These are phyloP conservation scores for Pseudoscleropodium purum DNA, from an alignment of 225 moss, liverwort and hornwort species.

Conservation along the genomic window DNA sequence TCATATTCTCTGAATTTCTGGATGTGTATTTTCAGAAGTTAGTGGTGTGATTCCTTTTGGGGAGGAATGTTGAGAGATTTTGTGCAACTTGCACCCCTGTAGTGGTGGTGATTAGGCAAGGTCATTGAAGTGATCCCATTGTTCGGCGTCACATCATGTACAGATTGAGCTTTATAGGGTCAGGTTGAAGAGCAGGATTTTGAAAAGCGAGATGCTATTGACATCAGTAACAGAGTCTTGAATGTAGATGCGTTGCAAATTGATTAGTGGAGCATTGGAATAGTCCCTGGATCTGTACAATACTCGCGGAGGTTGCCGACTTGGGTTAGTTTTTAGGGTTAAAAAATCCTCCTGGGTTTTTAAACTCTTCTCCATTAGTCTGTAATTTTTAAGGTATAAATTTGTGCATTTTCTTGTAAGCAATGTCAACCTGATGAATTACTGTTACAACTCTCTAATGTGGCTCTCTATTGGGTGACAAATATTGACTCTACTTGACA, in stretches of 20 bases:
- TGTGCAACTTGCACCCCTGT: not conserved
- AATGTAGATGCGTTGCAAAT: not conserved
- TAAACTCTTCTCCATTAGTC: not conserved
- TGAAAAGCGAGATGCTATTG: not conserved
- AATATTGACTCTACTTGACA: not conserved
- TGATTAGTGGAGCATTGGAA: not conserved
- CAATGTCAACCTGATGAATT: not conserved
- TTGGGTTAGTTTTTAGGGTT: not conserved
- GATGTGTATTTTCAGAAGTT: not conserved
- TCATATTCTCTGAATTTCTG: not conserved
- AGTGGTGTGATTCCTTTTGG: not conserved
- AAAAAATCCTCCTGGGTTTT: not conserved
- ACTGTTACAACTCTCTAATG: no score
- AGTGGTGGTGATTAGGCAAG: not conserved
- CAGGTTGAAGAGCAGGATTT: not conserved
- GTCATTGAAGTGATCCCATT: not conserved
- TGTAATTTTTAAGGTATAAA: not conserved
- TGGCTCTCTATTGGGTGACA: not conserved
- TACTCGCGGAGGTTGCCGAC: not conserved
- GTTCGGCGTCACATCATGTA: conserved; percentile 13
- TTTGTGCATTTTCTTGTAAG: not conserved
- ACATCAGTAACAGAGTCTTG: not conserved
- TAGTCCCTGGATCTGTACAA: not conserved
- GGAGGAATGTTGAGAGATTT: not conserved
- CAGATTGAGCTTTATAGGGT: conserved; percentile 10